A percentile compares a stretch with the other conserved stretches of the same genome.
These are phyloP conservation scores for Leccinum solheimii DNA, from an alignment of 1,284 basidiomycete genomes.

Conservation along the genomic window DNA sequence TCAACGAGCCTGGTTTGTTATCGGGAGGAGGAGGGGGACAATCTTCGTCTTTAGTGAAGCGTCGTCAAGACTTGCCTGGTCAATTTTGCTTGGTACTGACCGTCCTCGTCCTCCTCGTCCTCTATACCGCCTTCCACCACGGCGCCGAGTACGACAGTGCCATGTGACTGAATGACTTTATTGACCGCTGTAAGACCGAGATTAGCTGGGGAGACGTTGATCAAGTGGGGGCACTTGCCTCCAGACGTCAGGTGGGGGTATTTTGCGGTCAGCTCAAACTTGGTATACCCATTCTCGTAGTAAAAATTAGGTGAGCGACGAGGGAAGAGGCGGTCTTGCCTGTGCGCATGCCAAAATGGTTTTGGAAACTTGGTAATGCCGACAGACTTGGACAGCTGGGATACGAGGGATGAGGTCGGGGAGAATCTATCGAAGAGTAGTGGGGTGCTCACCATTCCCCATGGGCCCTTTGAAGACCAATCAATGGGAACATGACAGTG, in stretches of 20 bases:
- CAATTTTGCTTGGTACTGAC: slow-evolving; percentile 14
- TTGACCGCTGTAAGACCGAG: slow-evolving; percentile 38
- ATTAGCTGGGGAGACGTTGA: slow-evolving; percentile 11
- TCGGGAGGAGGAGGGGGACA: slow-evolving; percentile 35
- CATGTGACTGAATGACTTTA: slow-evolving; percentile 41
- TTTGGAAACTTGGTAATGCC: slow-evolving; percentile 28
- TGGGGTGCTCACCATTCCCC: slow-evolving; percentile 24
- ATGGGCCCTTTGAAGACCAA: slow-evolving; percentile 15
- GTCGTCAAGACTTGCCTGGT: neutral
- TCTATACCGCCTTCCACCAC: slow-evolving; percentile 39
- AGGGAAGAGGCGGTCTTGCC: slow-evolving; percentile 23
- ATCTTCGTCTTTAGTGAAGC: slow-evolving; percentile 4
- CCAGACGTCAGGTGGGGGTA: slow-evolving; percentile 35
- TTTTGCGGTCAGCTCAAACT: slow-evolving; percentile 30
- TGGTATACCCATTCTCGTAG: slow-evolving; percentile 26
- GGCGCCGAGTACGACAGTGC: slow-evolving; percentile 39
- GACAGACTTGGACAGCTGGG: slow-evolving; percentile 17
- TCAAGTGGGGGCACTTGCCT: slow-evolving; percentile 19
- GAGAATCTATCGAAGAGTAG: neutral
- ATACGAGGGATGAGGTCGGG: neutral
- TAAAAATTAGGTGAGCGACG: slow-evolving; percentile 24
- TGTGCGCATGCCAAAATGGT: slow-evolving; percentile 22
- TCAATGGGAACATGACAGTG: slow-evolving; percentile 18
- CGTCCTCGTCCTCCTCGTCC: slow-evolving; percentile 39
- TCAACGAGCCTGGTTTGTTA: slow-evolving; percentile 42